Conservation (phyloP, 768 basidiomycete species). For the Termitomyces sp. region DNA sequence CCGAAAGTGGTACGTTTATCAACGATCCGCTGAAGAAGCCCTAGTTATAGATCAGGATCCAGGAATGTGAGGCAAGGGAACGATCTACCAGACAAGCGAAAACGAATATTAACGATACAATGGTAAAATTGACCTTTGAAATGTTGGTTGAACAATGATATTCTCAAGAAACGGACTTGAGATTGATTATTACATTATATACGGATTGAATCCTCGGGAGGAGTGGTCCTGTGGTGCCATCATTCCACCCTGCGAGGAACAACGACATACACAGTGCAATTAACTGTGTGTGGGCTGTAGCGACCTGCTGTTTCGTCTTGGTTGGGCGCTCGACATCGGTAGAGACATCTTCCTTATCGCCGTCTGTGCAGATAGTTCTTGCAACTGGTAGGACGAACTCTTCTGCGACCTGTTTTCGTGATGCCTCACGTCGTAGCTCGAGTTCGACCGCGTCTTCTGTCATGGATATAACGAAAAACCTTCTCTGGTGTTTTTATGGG, state of each 20-base stretch:
- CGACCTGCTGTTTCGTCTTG: conserved; percentile 20
- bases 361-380: too few relatives aligned
- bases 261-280: conserved; percentile 50
- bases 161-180: conserved; percentile 13
- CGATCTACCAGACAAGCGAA: conserved; percentile 28
- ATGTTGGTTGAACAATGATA: background rate
- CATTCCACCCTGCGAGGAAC: conserved; percentile 75
- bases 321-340: background rate
- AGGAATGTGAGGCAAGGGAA: conserved; percentile 11
- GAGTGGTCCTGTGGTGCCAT: conserved; percentile 70
- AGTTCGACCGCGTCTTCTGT: conserved; percentile 4
- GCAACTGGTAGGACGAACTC: background rate
- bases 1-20: conserved; percentile 25
- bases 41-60: conserved; percentile 12
- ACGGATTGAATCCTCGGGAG: conserved; percentile 64
- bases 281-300: conserved; percentile 42
- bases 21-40: conserved; percentile 28
- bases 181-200: conserved; percentile 40
- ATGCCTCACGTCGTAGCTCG: conserved; percentile 4
- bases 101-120: conserved; percentile 43
- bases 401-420: conserved; percentile 10
- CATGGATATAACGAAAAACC: background rate
- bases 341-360: background rate
- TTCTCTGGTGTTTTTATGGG: background rate
- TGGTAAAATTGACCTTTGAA: conserved; percentile 41